These are phyloP conservation scores for Pyricularia pennisetigena DNA, from an alignment of 2,329 filamentous ascomycete genomes.

Conservation along the genomic window DNA sequence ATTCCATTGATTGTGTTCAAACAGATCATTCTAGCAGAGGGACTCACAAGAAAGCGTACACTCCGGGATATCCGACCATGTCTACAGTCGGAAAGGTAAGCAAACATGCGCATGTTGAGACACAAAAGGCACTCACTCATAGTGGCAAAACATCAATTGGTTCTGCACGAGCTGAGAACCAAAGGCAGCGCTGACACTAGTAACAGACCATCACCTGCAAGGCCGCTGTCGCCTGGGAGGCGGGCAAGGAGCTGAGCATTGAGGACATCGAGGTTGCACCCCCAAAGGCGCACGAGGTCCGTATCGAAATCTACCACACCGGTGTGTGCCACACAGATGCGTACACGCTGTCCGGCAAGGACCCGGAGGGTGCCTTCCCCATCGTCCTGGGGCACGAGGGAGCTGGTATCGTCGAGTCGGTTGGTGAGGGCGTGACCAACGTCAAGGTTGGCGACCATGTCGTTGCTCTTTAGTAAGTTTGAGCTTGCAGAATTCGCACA, in stretches of 20 bases:
- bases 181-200: not conserved
- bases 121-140: not conserved
- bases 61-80: not conserved
- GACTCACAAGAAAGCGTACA: not conserved
- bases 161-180: not conserved
- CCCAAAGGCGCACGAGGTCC: constrained; percentile 86
- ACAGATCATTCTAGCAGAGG: not conserved
- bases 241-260: constrained; percentile 77
- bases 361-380: constrained; percentile 90
- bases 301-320: constrained; percentile 94
- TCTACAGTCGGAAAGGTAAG: not conserved
- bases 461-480: constrained; percentile 68
- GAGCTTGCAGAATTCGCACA: not conserved
- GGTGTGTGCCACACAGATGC: constrained; percentile 98
- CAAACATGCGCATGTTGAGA: not conserved
- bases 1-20: not conserved
- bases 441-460: constrained; percentile 91
- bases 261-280: constrained; percentile 90
- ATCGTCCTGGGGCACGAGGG: constrained; percentile 85
- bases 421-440: constrained; percentile 86
- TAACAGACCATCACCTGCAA: constrained; percentile 85
- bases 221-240: constrained; percentile 96
- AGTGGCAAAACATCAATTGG: not conserved
- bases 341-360: constrained; percentile 91
- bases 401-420: constrained; percentile 81